Evolutionary conservation across 768 basidiomycete genomes (phyloP), one percentile per base, ranked within the genome.

Genomic region (Udeniomyces megalosporus): DNA sequence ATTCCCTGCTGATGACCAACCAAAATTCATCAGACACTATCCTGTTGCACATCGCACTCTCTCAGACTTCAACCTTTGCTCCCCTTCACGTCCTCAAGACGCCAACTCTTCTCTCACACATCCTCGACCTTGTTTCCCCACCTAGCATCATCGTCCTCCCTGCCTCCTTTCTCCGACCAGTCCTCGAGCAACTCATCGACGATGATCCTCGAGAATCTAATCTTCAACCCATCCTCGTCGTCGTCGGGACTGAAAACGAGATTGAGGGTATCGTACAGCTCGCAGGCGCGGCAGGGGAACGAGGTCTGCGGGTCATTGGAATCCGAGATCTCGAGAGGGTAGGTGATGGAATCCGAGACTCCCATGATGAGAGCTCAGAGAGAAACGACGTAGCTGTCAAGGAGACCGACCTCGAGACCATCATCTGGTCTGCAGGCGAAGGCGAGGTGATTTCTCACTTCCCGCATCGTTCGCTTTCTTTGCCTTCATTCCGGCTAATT

Each of bases 11-110:
- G 10, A 28, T 34, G 42, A 56, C 15, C n/a, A 14, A 5, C 54
- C n/a, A n/a, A n/a, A 34, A 14, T 11, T 56, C 7, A 24, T 3
- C 68, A 86, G 88, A 85, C 74, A 91, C 85, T 71, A 69, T 89
- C 69, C 80, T 90, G 50, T 77, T 81, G 31, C 88, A 90, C 74
- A 77, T 91, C 29, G 87, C 87, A 1, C 78, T 91, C 47, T 82
- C 84, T 1, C 80, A 81, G 6, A 79, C 82, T 66, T 83, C 82
- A 11, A 81, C 86, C 2, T 79, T 85, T 46, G 75, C 67, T 4
- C 61, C 69, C 1, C 71, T 71, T 84, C 24, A 68, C 6, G 65
- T 72, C 6, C 52, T 73, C 20, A 69, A 71, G 4, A 60, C 66
- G 6, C 61, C 70, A 22, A 45, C 69, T 4, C 50, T 68, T 1